Evolutionary conservation across 306 rosid species (phyloP).

Genomic region (Ammopiptanthus mongolicus): DNA sequence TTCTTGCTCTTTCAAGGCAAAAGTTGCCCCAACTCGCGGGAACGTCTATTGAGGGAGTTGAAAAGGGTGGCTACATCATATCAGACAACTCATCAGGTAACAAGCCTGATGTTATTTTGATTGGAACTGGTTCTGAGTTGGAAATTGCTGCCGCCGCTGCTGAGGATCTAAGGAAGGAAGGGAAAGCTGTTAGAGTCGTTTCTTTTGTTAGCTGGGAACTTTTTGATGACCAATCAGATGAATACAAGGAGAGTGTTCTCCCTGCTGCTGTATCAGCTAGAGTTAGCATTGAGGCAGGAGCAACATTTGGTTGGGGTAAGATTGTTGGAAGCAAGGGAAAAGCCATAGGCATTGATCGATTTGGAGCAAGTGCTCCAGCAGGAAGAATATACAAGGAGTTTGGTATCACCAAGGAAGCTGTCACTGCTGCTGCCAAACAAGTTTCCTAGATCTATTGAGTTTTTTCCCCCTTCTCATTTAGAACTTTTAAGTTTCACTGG

Average conservation of each 20-base stretch:
- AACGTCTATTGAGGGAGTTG: slow-evolving; percentile 88
- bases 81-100: slow-evolving; percentile 83
- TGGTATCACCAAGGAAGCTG: slow-evolving; percentile 88
- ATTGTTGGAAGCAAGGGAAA: slow-evolving; percentile 86
- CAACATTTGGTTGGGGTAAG: slow-evolving; percentile 90
- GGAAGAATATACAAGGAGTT: slow-evolving; percentile 87
- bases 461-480: slow-evolving; percentile 19
- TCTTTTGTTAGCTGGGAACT: slow-evolving; percentile 96
- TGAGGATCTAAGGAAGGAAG: slow-evolving; percentile 85
- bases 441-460: slow-evolving; percentile 31
- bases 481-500: slow-evolving; percentile 18
- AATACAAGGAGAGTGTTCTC: slow-evolving; percentile 92
- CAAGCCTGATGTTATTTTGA: slow-evolving; percentile 91
- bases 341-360: slow-evolving; percentile 87
- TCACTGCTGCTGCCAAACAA: slow-evolving; percentile 80
- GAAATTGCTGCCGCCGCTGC: slow-evolving; percentile 86
- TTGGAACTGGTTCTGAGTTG: slow-evolving; percentile 95
- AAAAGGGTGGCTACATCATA: slow-evolving; percentile 87
- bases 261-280: slow-evolving; percentile 84
- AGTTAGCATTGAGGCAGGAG: slow-evolving; percentile 95
- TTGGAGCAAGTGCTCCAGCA: slow-evolving; percentile 99
- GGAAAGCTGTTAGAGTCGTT: slow-evolving; percentile 90
- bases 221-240: slow-evolving; percentile 81
- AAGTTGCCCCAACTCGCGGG: slow-evolving; percentile 80
- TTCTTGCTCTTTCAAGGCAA: slow-evolving; percentile 93